Evolutionary conservation across 176 grass and related monocot genomes (phyloP), one percentile per base, ranked within the genome.

Genomic region (maize (Zea mays)): DNA sequence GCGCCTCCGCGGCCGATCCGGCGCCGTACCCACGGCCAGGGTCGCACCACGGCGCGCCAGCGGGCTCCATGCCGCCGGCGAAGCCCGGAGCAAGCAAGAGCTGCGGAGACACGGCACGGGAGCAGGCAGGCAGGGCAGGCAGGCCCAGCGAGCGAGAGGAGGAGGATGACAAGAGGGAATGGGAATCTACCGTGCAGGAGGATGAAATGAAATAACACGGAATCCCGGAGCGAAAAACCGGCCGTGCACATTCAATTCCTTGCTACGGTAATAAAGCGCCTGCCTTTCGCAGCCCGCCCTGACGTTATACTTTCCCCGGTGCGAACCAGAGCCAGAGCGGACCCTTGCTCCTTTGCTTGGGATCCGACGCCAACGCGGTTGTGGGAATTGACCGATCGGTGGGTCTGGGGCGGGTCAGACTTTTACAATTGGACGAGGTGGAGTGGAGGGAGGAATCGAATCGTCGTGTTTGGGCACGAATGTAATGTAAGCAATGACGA

Each of bases 11-110:
- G 11, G 56, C 52, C 36, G 86, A 82, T 67, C 77, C 90, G 51
- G 37, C 72, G 10, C 47, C 71, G 80, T 87, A 86, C 27, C 47
- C 67, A 36, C 75, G 73, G 52, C 67, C 67, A 71, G 74, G 87
- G 67, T 93, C 87, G 84, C 36, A 37, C 84, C 91, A 86, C 21
- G 83, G 82, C 20, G 74, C 81, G 62, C 75, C 83, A 14, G 81
- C 71, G 15, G 84, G 75, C 9, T 88, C 86, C 92, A 92, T 92
- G 60, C 57, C 74, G 42, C 48, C 68, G 36, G n/a, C 62, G 44
- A 63, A 35, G 73, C 46, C 44, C 49, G 6, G 51, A 66, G 62
- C 71, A 47, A 10, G 46, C 71, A 47, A 11, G 17, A 40, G 0
- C 9, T 20, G 41, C 21, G 56, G 17, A 37, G 15, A 75, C 39